These are phyloP conservation scores for Trichoderma gracile DNA, from an alignment of 2,329 filamentous ascomycete species.

Conservation along the genomic window DNA sequence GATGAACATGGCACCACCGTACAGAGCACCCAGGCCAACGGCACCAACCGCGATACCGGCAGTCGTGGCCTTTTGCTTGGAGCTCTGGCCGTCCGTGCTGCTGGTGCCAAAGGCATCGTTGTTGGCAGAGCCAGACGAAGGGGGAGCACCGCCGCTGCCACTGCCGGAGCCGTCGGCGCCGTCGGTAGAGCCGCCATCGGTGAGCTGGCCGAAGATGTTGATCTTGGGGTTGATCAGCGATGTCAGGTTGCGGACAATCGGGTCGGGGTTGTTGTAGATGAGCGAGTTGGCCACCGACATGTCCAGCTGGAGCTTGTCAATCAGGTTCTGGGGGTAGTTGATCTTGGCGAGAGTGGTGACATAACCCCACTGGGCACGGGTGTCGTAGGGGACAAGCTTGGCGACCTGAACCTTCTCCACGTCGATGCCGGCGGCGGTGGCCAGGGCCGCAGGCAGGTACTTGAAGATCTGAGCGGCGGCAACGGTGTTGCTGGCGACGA, in stretches of 20 bases:
- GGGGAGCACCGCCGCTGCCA: neutral
- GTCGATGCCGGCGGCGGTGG: constrained; percentile 61
- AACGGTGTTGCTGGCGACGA: constrained; percentile 69
- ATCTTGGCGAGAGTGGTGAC: constrained; percentile 72
- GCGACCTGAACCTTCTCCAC: constrained; percentile 63
- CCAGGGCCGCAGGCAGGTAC: constrained; percentile 70
- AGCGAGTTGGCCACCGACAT: constrained; percentile 70
- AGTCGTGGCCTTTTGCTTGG: constrained; percentile 62
- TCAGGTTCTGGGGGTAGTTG: constrained; percentile 71
- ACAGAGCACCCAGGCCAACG: constrained; percentile 77
- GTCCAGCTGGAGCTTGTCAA: constrained; percentile 67
- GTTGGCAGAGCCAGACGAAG: constrained; percentile 22
- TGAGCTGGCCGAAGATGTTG: constrained; percentile 39
- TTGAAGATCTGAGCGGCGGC: constrained; percentile 84
- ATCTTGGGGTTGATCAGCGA: constrained; percentile 82
- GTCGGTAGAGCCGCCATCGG: constrained; percentile 43
- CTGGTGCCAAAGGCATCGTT: constrained; percentile 47
- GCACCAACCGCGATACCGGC: constrained; percentile 75
- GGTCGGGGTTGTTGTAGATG: constrained; percentile 70
- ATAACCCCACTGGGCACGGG: constrained; percentile 66
- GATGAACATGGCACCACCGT: constrained; percentile 92
- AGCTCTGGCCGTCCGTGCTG: constrained; percentile 52
- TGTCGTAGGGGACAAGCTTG: constrained; percentile 75
- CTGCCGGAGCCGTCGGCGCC: neutral
- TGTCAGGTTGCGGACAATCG: constrained; percentile 71